phyloP scores from a whole-genome alignment of 805 yeast species.

The Starmerella stellata region DNA sequence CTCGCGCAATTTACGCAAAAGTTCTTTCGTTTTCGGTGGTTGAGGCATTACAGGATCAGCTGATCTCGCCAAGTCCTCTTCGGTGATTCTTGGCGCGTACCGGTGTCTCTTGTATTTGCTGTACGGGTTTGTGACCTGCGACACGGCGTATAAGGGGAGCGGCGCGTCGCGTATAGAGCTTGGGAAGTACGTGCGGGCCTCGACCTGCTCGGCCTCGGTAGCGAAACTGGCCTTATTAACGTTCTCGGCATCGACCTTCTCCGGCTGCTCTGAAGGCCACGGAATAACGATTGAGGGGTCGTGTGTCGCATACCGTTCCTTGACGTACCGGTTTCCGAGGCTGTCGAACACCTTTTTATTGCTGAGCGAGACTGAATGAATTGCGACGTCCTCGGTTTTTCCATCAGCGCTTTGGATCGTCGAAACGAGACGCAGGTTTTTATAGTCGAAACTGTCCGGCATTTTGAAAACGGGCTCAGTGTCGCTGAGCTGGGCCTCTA shows the following conservation, averaged over 20 bases:
- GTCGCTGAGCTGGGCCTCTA: slow-evolving; percentile 38
- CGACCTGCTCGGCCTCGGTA: slow-evolving; percentile 38
- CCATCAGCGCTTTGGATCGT: slow-evolving; percentile 53
- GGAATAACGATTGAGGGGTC: slow-evolving; percentile 59
- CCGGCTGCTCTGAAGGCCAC: slow-evolving; percentile 66
- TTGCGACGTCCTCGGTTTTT: slow-evolving; percentile 49
- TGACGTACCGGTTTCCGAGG: slow-evolving; percentile 53
- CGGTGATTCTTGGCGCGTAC: slow-evolving; percentile 35
- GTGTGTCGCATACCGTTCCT: slow-evolving; percentile 57
- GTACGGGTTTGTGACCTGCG: slow-evolving; percentile 57
- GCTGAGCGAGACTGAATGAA: slow-evolving; percentile 48
- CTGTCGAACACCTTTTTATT: slow-evolving; percentile 62
- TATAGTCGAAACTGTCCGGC: slow-evolving; percentile 44
- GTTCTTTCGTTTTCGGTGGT: slow-evolving; percentile 32
- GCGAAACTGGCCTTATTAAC: slow-evolving; percentile 32
- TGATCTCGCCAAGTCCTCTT: slow-evolving; percentile 42
- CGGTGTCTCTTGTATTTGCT: slow-evolving; percentile 43
- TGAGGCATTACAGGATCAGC: slow-evolving; percentile 64
- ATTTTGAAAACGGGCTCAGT: slow-evolving; percentile 44
- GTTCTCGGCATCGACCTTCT: slow-evolving; percentile 17
- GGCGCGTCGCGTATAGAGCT: slow-evolving; percentile 49
- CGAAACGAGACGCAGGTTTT: slow-evolving; percentile 57
- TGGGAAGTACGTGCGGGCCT: slow-evolving; percentile 58
- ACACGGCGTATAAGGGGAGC: slow-evolving; percentile 47
- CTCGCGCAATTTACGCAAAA: slow-evolving; percentile 21